phyloP scores from a whole-genome alignment of 257 asterid species.

The Eucommia ulmoides region DNA sequence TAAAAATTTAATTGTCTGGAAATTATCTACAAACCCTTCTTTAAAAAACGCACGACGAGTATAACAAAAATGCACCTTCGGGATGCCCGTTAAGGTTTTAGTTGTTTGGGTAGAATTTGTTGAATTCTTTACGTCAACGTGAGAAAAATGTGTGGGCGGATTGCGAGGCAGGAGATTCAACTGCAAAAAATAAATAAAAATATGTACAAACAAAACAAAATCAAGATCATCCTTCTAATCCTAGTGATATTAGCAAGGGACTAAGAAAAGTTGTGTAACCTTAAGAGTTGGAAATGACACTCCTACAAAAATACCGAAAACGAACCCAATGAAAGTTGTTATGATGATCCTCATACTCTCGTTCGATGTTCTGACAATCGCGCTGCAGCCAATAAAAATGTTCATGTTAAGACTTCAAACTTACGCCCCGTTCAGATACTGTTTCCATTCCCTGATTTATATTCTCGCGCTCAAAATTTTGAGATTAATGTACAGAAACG shows the following conservation, averaged over 20 bases:
- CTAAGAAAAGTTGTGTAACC: not conserved
- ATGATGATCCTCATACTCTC: slow-evolving; percentile 1
- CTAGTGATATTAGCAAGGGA: not conserved
- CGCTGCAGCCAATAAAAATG: not conserved
- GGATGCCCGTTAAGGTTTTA: not conserved
- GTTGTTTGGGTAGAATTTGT: not conserved
- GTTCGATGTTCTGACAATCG: not conserved
- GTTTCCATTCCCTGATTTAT: no score
- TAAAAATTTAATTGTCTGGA: not conserved
- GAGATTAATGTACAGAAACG: no score
- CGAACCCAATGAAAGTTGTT: not conserved
- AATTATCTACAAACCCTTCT: not conserved
- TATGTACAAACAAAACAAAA: no score
- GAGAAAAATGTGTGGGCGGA: not conserved
- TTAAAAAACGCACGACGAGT: not conserved
- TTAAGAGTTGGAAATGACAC: not conserved
- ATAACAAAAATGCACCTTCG: not conserved
- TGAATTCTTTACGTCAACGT: not conserved
- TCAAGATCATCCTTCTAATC: no score
- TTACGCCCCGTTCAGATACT: no score
- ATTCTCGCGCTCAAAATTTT: no score
- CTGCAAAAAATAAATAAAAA: not conserved
- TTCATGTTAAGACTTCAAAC: not conserved
- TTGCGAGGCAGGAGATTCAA: not conserved
- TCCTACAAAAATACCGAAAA: not conserved